These are phyloP conservation scores for Ascochyta koolunga DNA, from an alignment of 2,329 filamentous ascomycete genomes.

Conservation along the genomic window DNA sequence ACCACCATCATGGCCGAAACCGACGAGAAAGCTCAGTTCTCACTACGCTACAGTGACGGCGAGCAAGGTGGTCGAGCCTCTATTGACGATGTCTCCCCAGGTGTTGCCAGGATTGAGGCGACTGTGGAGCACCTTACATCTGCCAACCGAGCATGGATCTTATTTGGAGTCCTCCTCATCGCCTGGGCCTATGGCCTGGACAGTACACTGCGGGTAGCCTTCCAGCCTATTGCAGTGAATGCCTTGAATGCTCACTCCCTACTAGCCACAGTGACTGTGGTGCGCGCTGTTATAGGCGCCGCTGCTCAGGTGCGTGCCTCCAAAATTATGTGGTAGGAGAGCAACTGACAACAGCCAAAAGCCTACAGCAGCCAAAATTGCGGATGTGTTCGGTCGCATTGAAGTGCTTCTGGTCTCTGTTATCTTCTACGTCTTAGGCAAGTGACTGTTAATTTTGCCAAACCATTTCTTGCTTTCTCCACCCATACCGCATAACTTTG, in stretches of 20 bases:
- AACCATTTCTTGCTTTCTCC: no score
- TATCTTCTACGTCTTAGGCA: conserved; percentile 61
- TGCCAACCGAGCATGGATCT: conserved; percentile 62
- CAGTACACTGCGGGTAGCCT: conserved; percentile 56
- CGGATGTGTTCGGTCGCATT: conserved; percentile 66
- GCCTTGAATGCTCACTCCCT: conserved; percentile 61
- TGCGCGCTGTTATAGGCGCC: conserved; percentile 65
- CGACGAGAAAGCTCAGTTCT: not conserved
- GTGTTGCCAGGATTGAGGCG: conserved; percentile 66
- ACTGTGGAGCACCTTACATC: conserved; percentile 60
- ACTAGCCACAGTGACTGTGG: conserved; percentile 60
- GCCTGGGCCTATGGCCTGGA: conserved; percentile 67
- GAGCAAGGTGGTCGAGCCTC: not conserved
- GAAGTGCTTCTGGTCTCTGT: conserved; percentile 63
- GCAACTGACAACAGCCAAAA: conserved; percentile 32
- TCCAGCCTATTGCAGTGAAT: conserved; percentile 60
- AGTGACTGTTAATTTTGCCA: not conserved
- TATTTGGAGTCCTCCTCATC: conserved; percentile 66
- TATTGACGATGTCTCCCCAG: conserved; percentile 47
- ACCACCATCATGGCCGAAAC: not conserved
- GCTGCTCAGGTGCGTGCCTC: conserved; percentile 51
- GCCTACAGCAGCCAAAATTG: conserved; percentile 65
- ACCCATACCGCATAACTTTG: not conserved
- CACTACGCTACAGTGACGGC: not conserved
- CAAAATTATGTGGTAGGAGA: no score